Conservation (phyloP, 805 yeast genomes). For the Candida endomychidarum region DNA sequence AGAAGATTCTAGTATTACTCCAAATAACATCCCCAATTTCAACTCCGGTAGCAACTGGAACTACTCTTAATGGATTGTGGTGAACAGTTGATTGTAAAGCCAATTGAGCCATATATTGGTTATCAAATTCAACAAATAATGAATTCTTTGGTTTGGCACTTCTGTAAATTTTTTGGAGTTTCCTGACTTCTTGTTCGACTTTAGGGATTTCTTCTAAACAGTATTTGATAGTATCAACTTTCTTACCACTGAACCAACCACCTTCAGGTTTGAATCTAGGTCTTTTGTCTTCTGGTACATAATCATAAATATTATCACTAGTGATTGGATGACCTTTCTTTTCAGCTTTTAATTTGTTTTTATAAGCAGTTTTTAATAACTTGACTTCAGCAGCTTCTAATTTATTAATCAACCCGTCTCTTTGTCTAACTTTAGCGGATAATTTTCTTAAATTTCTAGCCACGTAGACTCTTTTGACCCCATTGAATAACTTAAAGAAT, state of each 20-base stretch:
- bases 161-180: constrained; percentile 51
- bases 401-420: constrained; percentile 57
- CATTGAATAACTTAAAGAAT: constrained; percentile 72
- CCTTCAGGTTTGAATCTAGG: constrained; percentile 59
- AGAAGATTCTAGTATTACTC: constrained; percentile 71
- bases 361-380: constrained; percentile 61
- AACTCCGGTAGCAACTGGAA: constrained; percentile 60
- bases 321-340: constrained; percentile 57
- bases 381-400: constrained; percentile 68
- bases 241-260: constrained; percentile 32
- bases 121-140: constrained; percentile 74
- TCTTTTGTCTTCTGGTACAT: constrained; percentile 65
- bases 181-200: constrained; percentile 55
- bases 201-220: constrained; percentile 57
- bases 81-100: constrained; percentile 65
- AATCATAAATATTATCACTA: constrained; percentile 49
- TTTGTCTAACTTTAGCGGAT: constrained; percentile 52
- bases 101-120: constrained; percentile 71
- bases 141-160: constrained; percentile 68
- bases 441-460: constrained; percentile 64
- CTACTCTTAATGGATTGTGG: constrained; percentile 64
- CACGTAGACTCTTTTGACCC: constrained; percentile 80
- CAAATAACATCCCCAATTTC: constrained; percentile 65
- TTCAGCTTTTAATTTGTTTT: constrained; percentile 60
- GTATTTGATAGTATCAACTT: constrained; percentile 61